A percentile compares a stretch with the other conserved stretches of the same genome.
Evolutionary conservation across 2,329 filamentous ascomycete genomes (phyloP).

Genomic region (Cladobotryum protrusum): DNA sequence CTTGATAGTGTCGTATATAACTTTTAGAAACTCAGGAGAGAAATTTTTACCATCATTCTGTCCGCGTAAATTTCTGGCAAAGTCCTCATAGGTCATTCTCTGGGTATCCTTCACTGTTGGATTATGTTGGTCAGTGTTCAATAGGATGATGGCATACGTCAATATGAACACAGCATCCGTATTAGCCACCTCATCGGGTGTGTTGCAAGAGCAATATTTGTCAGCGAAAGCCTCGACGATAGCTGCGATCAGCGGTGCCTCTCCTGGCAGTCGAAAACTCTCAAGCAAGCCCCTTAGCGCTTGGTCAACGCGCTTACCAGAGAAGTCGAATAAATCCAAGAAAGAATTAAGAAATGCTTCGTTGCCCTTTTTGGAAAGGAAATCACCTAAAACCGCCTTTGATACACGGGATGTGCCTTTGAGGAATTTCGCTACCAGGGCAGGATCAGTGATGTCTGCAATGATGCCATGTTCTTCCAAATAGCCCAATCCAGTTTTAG

Average conservation of each 20-base stretch:
- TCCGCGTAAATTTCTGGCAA: constrained; percentile 82
- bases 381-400: constrained; percentile 88
- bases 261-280: constrained; percentile 87
- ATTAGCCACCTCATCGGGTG: constrained; percentile 70
- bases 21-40: constrained; percentile 70
- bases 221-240: constrained; percentile 85
- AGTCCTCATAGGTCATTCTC: constrained; percentile 80
- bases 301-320: constrained; percentile 80
- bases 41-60: constrained; percentile 86
- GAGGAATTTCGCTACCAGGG: constrained; percentile 78
- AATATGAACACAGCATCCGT: constrained; percentile 86
- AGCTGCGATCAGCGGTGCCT: constrained; percentile 86
- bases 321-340: constrained; percentile 81
- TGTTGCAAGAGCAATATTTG: constrained; percentile 67
- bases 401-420: constrained; percentile 82
- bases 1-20: constrained; percentile 87
- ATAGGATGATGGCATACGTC: constrained; percentile 93
- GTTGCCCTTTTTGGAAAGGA: constrained; percentile 83
- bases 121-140: constrained; percentile 96
- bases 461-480: constrained; percentile 84
- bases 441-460: constrained; percentile 63
- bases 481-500: constrained; percentile 81
- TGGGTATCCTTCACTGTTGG: constrained; percentile 73
- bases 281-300: constrained; percentile 81
- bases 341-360: constrained; percentile 80